phyloP scores from a whole-genome alignment of 2,329 filamentous ascomycete genomes.

The Nakataea oryzae region DNA sequence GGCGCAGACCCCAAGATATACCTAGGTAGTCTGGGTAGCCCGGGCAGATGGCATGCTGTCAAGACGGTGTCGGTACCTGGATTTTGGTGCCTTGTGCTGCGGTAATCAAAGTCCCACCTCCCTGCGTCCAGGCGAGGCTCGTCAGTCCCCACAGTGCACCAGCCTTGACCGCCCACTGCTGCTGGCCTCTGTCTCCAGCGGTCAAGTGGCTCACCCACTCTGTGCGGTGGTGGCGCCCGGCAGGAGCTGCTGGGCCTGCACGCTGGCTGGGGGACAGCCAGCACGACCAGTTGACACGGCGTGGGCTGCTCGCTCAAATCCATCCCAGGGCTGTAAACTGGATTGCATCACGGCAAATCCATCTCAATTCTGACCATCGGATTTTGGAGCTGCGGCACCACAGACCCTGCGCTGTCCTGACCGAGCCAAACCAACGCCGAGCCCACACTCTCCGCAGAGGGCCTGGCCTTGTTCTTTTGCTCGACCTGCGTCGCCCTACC shows the following conservation, averaged over 20 bases:
- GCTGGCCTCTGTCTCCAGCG: not conserved
- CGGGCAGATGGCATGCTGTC: too few species aligned
- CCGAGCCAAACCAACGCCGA: not conserved
- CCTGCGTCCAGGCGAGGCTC: not conserved
- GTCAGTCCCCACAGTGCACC: not conserved
- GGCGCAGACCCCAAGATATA: too few species aligned
- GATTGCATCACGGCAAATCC: not conserved
- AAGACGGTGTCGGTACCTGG: not conserved
- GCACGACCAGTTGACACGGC: not conserved
- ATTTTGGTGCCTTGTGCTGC: not conserved
- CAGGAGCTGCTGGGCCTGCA: too few species aligned
- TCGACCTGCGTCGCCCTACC: slow-evolving; percentile 1
- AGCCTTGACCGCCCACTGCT: not conserved
- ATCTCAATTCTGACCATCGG: not conserved
- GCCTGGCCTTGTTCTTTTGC: not conserved
- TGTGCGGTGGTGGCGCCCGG: too few species aligned
- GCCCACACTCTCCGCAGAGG: not conserved
- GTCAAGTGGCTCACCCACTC: too few species aligned
- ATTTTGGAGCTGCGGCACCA: not conserved
- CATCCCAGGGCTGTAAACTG: not conserved
- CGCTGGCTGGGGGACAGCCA: too few species aligned
- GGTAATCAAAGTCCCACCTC: not conserved
- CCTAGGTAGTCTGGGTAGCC: too few species aligned
- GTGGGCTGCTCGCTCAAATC: too few species aligned
- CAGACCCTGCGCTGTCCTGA: not conserved